Percentiles rank a stretch among this genome's conserved stretches.
phyloP scores from a whole-genome alignment of 257 asterid genomes.

The Striga asiatica region DNA sequence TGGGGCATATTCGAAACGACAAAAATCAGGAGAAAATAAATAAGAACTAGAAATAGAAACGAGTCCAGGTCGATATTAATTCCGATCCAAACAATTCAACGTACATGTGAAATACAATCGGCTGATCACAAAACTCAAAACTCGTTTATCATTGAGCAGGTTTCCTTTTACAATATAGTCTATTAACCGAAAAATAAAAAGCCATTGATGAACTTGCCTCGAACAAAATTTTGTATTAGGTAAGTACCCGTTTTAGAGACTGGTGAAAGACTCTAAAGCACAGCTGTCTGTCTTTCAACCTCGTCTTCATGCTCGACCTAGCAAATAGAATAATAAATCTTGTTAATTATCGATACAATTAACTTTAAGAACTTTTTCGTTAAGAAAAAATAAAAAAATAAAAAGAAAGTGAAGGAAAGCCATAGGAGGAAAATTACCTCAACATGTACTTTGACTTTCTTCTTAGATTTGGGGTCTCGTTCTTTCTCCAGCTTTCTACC shows the following conservation, averaged over 20 bases:
- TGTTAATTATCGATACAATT: not conserved
- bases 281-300: conserved; percentile 36
- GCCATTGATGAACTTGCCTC: not conserved
- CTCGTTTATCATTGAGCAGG: not conserved
- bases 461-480: conserved; percentile 38
- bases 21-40: too few relatives aligned
- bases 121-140: not conserved
- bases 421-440: conserved; percentile 38
- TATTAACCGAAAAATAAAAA: not conserved
- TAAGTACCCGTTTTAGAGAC: not conserved
- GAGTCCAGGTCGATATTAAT: too few relatives aligned
- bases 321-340: conserved; percentile 6
- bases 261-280: conserved; percentile 23
- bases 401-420: not conserved
- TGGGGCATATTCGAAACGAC: too few relatives aligned
- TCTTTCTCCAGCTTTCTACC: conserved; percentile 42
- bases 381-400: too few relatives aligned
- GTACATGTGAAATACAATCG: too few relatives aligned
- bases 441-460: conserved; percentile 57
- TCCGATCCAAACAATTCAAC: too few relatives aligned
- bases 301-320: conserved; percentile 72
- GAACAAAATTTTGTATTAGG: not conserved
- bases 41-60: too few relatives aligned
- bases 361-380: not conserved
- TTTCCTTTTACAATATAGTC: not conserved